A percentile compares a stretch with the other conserved stretches of the same genome.
Evolutionary conservation across 257 asterid species (phyloP).

Genomic region (Eustoma russellianum): DNA sequence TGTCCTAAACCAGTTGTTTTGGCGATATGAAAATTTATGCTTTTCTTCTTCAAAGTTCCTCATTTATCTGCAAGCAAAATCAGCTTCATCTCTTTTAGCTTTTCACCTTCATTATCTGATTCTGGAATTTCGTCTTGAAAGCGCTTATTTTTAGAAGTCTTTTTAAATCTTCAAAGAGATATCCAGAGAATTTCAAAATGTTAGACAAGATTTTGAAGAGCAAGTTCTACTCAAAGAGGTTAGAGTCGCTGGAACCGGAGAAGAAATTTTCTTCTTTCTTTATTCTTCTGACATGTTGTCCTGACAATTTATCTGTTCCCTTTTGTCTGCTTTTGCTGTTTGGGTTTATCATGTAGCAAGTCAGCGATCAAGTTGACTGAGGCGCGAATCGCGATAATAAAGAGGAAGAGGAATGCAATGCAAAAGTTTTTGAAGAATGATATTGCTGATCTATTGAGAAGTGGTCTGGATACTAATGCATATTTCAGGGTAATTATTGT

Average conservation of each 20-base stretch:
- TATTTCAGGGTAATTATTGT: constrained; percentile 52
- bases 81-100: neutral
- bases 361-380: constrained; percentile 45
- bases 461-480: constrained; percentile 51
- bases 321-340: neutral
- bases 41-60: neutral
- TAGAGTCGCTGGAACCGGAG: constrained; percentile 4
- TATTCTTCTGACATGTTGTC: neutral
- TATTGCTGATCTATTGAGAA: constrained; percentile 57
- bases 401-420: constrained; percentile 70
- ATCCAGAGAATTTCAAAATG: constrained; percentile 37
- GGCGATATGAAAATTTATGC: neutral
- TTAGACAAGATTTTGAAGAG: constrained; percentile 51
- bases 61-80: neutral
- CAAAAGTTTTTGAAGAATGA: constrained; percentile 70
- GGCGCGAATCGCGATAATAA: constrained; percentile 52
- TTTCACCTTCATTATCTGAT: neutral
- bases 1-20: constrained; percentile 1
- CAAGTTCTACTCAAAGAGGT: constrained; percentile 70
- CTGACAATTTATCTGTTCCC: neutral
- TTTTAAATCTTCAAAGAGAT: constrained; percentile 8
- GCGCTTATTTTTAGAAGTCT: neutral
- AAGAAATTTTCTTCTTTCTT: neutral
- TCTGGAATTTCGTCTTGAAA: neutral
- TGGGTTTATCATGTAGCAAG: constrained; percentile 41